Base-by-base conservation (phyloP, 2,329 filamentous ascomycete genomes). In the Fusarium sp. region DNA sequence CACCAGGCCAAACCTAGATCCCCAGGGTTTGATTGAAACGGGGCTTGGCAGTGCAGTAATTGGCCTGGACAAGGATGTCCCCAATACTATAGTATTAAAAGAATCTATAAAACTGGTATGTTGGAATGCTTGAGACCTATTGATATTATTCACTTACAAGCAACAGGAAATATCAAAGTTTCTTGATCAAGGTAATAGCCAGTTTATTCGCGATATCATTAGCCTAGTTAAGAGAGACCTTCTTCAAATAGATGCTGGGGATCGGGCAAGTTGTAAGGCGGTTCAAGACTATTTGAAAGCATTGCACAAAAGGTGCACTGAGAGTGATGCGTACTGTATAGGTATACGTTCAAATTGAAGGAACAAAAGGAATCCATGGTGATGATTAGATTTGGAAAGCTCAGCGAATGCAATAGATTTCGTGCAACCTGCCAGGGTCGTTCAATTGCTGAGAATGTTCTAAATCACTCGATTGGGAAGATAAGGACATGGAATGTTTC, bases 21-120 rank as follows among this genome's bases (percentile, higher is more conserved):
- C 18, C 5, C 18, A 15, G 5, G 12, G 5, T 4, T 21, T 10
- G 12, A 7, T 0, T 19, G 23, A 27, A 45, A 8, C 11, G 9
- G 3, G 0, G 7, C 0, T 18, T 27, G 25, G 16, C 4, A 8
- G 25, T 46, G 25, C 1, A 11, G 9, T 5, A 7, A 15, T 7
- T 5, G 1, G 25, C 5, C 44, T 7, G 14, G 27, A 11, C 21
- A 14, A 15, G 3, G 6, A 21, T 29, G 12, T 21, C 5, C 5
- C 29, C 14, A n/a, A 31, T 23, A 14, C 7, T 49, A 7, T 7
- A 18, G 46, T 49, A 4, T 23, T 51, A 10, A 35, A 35, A 35
- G 46, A 51, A 10, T 51, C 46, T 19, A 19, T 51, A 14, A 10
- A 19, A 25, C 8, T 25, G n/a, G 46, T 51, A 51, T 25, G 8